phyloP scores from a whole-genome alignment of 257 asterid species.

The Jaltomata sinuosa region DNA sequence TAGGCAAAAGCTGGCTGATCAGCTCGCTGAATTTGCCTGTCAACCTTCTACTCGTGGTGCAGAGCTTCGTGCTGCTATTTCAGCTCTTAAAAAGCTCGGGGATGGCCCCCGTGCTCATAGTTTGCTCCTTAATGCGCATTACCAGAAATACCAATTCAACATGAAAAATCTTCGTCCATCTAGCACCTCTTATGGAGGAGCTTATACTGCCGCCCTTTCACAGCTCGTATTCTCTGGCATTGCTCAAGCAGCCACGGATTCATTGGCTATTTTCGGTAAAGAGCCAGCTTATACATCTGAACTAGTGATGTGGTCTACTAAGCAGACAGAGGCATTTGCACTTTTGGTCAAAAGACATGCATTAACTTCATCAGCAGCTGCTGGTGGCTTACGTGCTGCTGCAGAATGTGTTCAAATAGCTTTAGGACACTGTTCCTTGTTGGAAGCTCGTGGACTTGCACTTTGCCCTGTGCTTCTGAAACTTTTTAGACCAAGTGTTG shows the following conservation, averaged over 20 bases:
- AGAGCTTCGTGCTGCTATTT: conserved; percentile 93
- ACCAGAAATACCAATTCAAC: conserved; percentile 85
- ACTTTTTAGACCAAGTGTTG: conserved; percentile 93
- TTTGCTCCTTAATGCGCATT: conserved; percentile 88
- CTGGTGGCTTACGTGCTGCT: conserved; percentile 98
- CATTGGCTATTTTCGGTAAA: conserved; percentile 71
- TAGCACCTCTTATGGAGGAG: conserved; percentile 95
- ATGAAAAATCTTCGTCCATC: conserved; percentile 95
- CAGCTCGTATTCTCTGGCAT: conserved; percentile 94
- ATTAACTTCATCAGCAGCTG: conserved; percentile 96
- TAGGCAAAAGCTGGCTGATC: conserved; percentile 86
- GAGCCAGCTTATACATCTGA: conserved; percentile 92
- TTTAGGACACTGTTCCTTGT: conserved; percentile 86
- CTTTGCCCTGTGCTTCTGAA: conserved; percentile 89
- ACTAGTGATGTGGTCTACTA: conserved; percentile 98
- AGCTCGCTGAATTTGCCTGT: conserved; percentile 94
- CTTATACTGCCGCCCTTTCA: conserved; percentile 94
- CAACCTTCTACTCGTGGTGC: conserved; percentile 94
- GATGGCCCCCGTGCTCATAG: conserved; percentile 97
- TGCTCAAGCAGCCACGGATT: conserved; percentile 95
- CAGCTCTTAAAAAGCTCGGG: conserved; percentile 90
- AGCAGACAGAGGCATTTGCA: conserved; percentile 87
- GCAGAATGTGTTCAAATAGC: conserved; percentile 99
- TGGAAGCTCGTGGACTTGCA: conserved; percentile 94
- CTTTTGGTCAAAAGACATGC: conserved; percentile 90